These are phyloP conservation scores for Rutstroemia sp. DNA, from an alignment of 2,329 filamentous ascomycete species.

Conservation along the genomic window DNA sequence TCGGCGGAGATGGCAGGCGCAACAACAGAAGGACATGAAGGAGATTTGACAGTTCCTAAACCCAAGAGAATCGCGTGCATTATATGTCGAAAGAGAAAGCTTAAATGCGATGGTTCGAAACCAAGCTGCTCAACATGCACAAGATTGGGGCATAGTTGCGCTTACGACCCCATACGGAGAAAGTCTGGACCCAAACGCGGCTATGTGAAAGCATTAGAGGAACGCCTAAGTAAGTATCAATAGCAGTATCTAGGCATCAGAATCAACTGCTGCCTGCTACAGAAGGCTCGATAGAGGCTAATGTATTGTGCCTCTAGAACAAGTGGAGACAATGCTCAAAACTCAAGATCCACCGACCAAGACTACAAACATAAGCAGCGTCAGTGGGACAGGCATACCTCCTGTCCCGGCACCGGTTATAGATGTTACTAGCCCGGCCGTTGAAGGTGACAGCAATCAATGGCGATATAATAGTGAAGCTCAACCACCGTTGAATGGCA, in stretches of 20 bases:
- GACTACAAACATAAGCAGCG: slow-evolving; percentile 14
- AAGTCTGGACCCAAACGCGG: slow-evolving; percentile 66
- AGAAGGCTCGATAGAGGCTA: neutral
- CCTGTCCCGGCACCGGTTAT: slow-evolving; percentile 33
- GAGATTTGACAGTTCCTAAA: slow-evolving; percentile 54
- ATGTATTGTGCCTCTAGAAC: slow-evolving; percentile 47
- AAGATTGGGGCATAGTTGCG: slow-evolving; percentile 56
- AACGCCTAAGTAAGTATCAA: slow-evolving; percentile 70
- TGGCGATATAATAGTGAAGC: slow-evolving; percentile 50
- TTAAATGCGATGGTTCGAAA: slow-evolving; percentile 61
- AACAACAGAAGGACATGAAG: slow-evolving; percentile 36
- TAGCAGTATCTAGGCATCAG: neutral
- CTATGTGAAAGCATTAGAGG: slow-evolving; percentile 70
- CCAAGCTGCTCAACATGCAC: slow-evolving; percentile 63
- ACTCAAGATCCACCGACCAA: slow-evolving; percentile 52
- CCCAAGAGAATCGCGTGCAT: slow-evolving; percentile 94
- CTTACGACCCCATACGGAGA: slow-evolving; percentile 62
- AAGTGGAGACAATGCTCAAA: slow-evolving; percentile 87
- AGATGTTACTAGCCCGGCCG: slow-evolving; percentile 38
- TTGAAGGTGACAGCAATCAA: slow-evolving; percentile 45
- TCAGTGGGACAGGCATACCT: slow-evolving; percentile 17
- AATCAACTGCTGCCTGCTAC: slow-evolving; percentile 11
- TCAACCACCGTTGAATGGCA: slow-evolving; percentile 45
- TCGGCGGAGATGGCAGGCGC: slow-evolving; percentile 28
- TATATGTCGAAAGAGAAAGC: slow-evolving; percentile 85